phyloP scores from a whole-genome alignment of 805 yeast species.

The Brettanomyces naardenensis region DNA sequence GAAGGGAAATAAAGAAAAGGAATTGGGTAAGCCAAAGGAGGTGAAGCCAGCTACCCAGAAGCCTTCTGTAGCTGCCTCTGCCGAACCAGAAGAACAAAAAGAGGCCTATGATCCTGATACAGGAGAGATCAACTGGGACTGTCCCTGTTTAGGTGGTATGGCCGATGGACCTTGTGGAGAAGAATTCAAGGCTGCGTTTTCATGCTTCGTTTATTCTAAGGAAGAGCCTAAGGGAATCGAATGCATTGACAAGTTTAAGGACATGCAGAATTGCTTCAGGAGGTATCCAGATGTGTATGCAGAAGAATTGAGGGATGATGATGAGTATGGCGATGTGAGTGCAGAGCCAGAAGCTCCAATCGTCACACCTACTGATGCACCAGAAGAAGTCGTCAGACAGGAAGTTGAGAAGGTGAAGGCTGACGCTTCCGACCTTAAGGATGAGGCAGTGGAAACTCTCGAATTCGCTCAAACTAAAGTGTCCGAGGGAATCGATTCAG shows the following conservation, averaged over 20 bases:
- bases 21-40: conserved; percentile 3
- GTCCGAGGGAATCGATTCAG: neutral
- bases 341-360: conserved; percentile 7
- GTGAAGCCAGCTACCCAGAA: conserved; percentile 2
- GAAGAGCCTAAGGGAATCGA: conserved; percentile 96
- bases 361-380: conserved; percentile 11
- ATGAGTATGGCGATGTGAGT: conserved; percentile 29
- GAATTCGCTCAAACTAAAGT: conserved; percentile 9
- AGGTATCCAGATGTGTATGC: conserved; percentile 87
- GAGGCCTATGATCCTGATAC: conserved; percentile 94
- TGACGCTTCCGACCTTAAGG: no score
- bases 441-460: conserved; percentile 13
- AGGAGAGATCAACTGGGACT: conserved; percentile 99
- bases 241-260: conserved; percentile 83
- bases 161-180: conserved; percentile 98
- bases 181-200: conserved; percentile 88
- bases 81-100: conserved; percentile 28
- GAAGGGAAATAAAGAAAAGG: neutral
- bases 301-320: conserved; percentile 83
- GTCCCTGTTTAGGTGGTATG: conserved; percentile 99
- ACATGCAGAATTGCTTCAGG: conserved; percentile 93
- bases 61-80: neutral
- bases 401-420: no score
- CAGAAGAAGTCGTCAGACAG: conserved; percentile 12
- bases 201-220: conserved; percentile 90